Evolutionary conservation across 257 asterid genomes (phyloP).

Genomic region (Primulina tabacum): DNA sequence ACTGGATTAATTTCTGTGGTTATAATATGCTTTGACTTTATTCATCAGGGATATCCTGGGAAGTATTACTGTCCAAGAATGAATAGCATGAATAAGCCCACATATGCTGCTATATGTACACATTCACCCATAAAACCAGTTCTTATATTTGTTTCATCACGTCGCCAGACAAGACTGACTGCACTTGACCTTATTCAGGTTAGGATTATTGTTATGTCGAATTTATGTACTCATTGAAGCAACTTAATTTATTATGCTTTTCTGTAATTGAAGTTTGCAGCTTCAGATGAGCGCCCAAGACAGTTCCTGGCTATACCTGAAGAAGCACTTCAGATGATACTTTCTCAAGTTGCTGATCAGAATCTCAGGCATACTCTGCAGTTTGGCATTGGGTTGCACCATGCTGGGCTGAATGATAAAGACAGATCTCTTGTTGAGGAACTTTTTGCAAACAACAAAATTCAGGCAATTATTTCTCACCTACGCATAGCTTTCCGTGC

Average conservation of each 20-base stretch:
- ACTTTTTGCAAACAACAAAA: conserved; percentile 93
- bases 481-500: conserved; percentile 19
- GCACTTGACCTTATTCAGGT: conserved; percentile 99
- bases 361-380: conserved; percentile 94
- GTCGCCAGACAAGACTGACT: conserved; percentile 99
- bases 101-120: conserved; percentile 97
- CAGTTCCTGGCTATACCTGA: conserved; percentile 85
- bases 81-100: conserved; percentile 99
- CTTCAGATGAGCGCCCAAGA: conserved; percentile 90
- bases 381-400: conserved; percentile 97
- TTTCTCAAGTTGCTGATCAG: conserved; percentile 92
- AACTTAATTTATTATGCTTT: conserved; percentile 24
- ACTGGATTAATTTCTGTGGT: conserved; percentile 4
- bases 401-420: conserved; percentile 94
- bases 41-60: conserved; percentile 93
- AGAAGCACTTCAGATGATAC: conserved; percentile 93
- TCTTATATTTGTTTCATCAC: conserved; percentile 95
- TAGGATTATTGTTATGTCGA: conserved; percentile 25
- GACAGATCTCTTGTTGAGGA: conserved; percentile 97
- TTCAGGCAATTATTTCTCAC: conserved; percentile 58
- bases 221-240: conserved; percentile 14
- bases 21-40: conserved; percentile 19
- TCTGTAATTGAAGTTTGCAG: conserved; percentile 64
- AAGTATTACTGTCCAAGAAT: conserved; percentile 98
- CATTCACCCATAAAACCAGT: conserved; percentile 98